phyloP scores from a whole-genome alignment of 1,284 basidiomycete species.

The Malassezia furfur region DNA sequence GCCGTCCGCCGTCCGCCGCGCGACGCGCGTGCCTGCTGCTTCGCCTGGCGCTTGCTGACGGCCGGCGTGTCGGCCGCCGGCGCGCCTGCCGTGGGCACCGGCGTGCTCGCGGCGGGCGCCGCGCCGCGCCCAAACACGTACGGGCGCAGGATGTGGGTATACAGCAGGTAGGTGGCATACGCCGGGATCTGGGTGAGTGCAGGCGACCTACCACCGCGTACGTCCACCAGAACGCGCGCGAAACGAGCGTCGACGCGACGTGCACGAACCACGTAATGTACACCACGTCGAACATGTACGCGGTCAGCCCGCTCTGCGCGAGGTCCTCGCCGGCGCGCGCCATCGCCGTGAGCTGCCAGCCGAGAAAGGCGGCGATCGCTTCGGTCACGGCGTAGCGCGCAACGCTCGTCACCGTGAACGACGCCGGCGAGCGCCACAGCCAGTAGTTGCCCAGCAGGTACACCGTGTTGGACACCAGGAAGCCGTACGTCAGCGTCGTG shows the following conservation, averaged over 20 bases:
- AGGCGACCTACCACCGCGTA: conserved; percentile 11
- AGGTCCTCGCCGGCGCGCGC: conserved; percentile 43
- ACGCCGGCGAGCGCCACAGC: conserved; percentile 19
- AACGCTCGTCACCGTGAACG: conserved; percentile 8
- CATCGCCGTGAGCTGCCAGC: conserved; percentile 41
- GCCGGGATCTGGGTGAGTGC: conserved; percentile 38
- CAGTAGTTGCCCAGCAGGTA: conserved; percentile 32
- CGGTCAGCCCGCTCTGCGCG: conserved; percentile 39
- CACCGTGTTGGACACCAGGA: conserved; percentile 34
- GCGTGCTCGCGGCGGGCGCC: conserved; percentile 20
- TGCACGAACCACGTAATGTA: conserved; percentile 50
- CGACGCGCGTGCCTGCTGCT: conserved; percentile 38
- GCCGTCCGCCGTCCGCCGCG: conserved; percentile 1
- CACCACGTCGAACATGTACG: conserved; percentile 49
- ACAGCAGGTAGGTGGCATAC: conserved; percentile 43
- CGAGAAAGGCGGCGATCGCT: conserved; percentile 33
- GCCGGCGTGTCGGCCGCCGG: not conserved
- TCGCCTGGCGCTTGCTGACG: conserved; percentile 40
- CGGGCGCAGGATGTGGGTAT: conserved; percentile 35
- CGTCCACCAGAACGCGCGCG: conserved; percentile 16
- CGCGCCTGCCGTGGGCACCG: not conserved
- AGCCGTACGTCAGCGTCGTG: conserved; percentile 31
- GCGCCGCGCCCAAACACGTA: conserved; percentile 30
- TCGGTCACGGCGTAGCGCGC: conserved; percentile 37
- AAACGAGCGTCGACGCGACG: conserved; percentile 37